Evolutionary conservation across 2,329 filamentous ascomycete genomes (phyloP).

Genomic region (Geoglossum cookeanum): DNA sequence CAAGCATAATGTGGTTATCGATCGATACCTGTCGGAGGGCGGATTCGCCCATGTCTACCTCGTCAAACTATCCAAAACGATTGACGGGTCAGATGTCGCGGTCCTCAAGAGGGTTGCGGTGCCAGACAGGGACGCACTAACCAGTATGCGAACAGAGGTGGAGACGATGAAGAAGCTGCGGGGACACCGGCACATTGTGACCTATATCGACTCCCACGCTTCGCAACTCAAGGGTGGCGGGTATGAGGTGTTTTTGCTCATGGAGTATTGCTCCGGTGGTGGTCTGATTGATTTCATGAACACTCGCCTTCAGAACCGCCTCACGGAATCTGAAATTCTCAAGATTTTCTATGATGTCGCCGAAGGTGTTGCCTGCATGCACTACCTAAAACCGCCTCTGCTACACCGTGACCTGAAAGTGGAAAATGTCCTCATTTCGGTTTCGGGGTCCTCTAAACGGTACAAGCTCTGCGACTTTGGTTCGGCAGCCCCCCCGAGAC

Average conservation of each 20-base stretch:
- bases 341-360: conserved; percentile 93
- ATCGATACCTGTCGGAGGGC: conserved; percentile 94
- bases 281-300: conserved; percentile 99
- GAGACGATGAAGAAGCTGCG: conserved; percentile 99
- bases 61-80: conserved; percentile 60
- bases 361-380: conserved; percentile 95
- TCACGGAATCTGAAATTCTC: conserved; percentile 94
- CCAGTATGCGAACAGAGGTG: conserved; percentile 93
- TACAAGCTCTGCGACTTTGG: conserved; percentile 99
- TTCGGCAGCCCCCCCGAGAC: conserved; percentile 64
- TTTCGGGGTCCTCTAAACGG: conserved; percentile 41
- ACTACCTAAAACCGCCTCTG: conserved; percentile 86
- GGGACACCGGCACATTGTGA: conserved; percentile 89
- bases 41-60: conserved; percentile 98
- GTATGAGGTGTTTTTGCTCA: conserved; percentile 94
- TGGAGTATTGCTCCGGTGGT: conserved; percentile 93
- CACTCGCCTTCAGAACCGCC: conserved; percentile 80
- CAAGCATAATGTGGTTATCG: conserved; percentile 77
- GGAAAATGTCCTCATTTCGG: conserved; percentile 85
- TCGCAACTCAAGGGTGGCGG: conserved; percentile 82
- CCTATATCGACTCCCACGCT: conserved; percentile 94
- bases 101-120: conserved; percentile 92
- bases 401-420: conserved; percentile 93
- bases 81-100: conserved; percentile 61
- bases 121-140: conserved; percentile 83